A percentile compares a stretch with the other conserved stretches of the same genome.
These are phyloP conservation scores for Apiospora pterosperma DNA, from an alignment of 2,329 filamentous ascomycete genomes.

Conservation along the genomic window DNA sequence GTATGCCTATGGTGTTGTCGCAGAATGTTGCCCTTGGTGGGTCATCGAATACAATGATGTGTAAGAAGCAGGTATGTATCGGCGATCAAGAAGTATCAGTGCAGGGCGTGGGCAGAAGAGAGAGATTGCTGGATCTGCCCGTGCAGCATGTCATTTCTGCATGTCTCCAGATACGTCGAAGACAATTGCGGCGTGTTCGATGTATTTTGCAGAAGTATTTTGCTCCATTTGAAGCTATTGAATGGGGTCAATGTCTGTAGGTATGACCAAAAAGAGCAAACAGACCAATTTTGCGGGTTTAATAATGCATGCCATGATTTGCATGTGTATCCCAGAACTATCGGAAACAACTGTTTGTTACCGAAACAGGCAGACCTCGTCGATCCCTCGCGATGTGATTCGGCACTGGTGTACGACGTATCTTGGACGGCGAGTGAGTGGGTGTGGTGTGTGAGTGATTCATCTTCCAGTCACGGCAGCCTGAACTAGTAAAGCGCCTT, in stretches of 20 bases:
- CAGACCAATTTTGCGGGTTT: background rate
- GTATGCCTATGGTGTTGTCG: background rate
- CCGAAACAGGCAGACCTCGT: background rate
- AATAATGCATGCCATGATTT: background rate
- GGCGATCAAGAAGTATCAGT: background rate
- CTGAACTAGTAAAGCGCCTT: background rate
- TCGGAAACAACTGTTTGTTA: background rate
- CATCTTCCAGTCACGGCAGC: background rate
- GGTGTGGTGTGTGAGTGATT: background rate
- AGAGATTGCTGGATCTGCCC: background rate
- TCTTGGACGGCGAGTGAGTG: background rate
- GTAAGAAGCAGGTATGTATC: background rate
- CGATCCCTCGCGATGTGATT: background rate
- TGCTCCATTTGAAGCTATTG: background rate
- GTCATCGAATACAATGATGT: background rate
- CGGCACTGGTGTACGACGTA: background rate
- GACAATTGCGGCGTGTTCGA: background rate
- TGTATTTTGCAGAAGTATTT: background rate
- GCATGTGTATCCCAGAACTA: background rate
- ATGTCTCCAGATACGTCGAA: background rate
- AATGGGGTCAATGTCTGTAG: background rate
- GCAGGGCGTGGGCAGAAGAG: background rate
- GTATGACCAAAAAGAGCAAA: background rate
- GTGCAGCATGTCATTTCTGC: conserved; percentile 1
- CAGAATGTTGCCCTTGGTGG: background rate